Base-by-base conservation (phyloP, 108 stramenopile species). In the Aurantiochytrium sp. region DNA sequence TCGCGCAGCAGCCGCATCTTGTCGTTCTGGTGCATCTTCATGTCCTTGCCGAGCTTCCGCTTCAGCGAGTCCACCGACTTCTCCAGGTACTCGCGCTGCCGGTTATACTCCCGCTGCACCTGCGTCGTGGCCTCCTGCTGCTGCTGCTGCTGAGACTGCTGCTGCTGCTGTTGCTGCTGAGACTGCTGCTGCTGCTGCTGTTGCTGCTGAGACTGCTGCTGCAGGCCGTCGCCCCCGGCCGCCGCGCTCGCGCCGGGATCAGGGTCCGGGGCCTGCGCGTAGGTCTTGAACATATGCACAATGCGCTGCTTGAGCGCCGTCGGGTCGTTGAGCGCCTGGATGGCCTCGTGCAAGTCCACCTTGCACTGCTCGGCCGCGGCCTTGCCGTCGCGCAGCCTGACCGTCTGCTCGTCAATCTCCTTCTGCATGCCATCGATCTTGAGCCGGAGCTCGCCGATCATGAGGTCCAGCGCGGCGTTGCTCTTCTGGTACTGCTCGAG, bases 401-500 rank as follows among this genome's bases (percentile, higher is more conserved):
- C 85, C 48, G 91, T 39, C 68, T 89, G 88, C 52, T 48, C 52
- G 4, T 89, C 24, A 52, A 91, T 91, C 45, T 90, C 88, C 4
- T 54, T 54, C 68, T 92, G 92, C 91, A 91, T 91, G 86, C 21
- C 52, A 48, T 92, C 92, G 21, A 94, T 88, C 91, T 93, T 90
- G 37, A 32, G 48, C 27, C 93, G 91, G 4, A 93, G 92, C 36
- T 91, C 92, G 37, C 94, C 94, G 54, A 94, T 94, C 86, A 92
- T 89, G 24, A 85, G 65, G 42, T 94, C 94, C 17, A 94, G 91
- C 65, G 87, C 59, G 15, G 94, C 93, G 37, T 94, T 94, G 69
- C 68, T 87, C 87, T 92, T 92, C 90, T 94, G 94, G 86, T 88
- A 94, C 91, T 90, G 87, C 65, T 93, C 92, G 22, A 93, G 87